These are phyloP conservation scores for Penicillium sp. DNA, from an alignment of 2,329 filamentous ascomycete species.

Conservation along the genomic window DNA sequence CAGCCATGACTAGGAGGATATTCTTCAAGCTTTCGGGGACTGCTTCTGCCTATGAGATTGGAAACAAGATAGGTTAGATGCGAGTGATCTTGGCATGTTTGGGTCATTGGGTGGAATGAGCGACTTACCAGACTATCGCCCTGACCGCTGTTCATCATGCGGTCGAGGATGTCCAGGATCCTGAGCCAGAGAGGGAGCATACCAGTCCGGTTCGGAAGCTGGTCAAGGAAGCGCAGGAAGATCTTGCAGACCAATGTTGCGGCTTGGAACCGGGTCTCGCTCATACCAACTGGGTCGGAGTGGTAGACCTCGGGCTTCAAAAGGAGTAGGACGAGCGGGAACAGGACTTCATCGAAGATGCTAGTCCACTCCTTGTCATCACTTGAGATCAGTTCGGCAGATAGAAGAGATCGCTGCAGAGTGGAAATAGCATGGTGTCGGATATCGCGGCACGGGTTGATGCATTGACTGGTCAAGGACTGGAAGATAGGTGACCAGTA, in stretches of 20 bases:
- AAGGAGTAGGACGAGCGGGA: constrained; percentile 81
- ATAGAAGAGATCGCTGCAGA: constrained; percentile 80
- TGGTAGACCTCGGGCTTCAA: constrained; percentile 94
- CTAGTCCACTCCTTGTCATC: constrained; percentile 91
- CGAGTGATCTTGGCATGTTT: background rate
- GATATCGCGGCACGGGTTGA: constrained; percentile 90
- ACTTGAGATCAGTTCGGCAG: constrained; percentile 75
- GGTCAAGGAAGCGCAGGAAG: constrained; percentile 86
- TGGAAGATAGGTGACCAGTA: constrained; percentile 97
- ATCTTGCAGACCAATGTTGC: constrained; percentile 92
- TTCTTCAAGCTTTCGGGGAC: constrained; percentile 96
- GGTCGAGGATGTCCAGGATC: constrained; percentile 91
- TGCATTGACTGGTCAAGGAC: constrained; percentile 82
- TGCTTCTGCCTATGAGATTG: constrained; percentile 70
- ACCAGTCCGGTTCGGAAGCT: constrained; percentile 79
- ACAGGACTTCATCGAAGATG: constrained; percentile 90
- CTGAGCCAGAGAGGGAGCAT: constrained; percentile 90
- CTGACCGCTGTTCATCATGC: constrained; percentile 92
- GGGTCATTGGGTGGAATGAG: constrained; percentile 2
- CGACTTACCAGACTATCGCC: constrained; percentile 76
- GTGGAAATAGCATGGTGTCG: constrained; percentile 83
- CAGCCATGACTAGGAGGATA: constrained; percentile 90
- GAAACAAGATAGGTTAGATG: constrained; percentile 3
- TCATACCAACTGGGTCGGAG: constrained; percentile 87
- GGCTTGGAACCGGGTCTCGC: constrained; percentile 87